Evolutionary conservation across 805 yeast genomes (phyloP), one percentile per base, ranked within the genome.

Genomic region (Cephaloascus fragrans): DNA sequence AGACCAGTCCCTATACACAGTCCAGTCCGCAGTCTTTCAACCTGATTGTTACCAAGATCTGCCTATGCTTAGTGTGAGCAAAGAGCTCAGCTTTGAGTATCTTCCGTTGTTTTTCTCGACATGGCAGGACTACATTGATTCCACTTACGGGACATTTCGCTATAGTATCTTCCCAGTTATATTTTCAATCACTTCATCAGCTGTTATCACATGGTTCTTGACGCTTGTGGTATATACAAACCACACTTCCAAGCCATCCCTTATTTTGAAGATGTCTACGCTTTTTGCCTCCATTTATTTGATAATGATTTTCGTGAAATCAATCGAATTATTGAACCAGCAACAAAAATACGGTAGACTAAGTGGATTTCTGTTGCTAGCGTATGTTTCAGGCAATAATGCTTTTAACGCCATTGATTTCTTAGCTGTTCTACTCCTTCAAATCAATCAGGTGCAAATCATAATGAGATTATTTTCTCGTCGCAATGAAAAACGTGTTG

Each of bases 391-490:
- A 38, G 41, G 50, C 3, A 64, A 69, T 35, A 47, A 61, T 2
- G 67, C 66, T 9, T 69, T 81, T 47, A 73, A 73, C 38, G 62
- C 73, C 3, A 58, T 82, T 12, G 85, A 79, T 50, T 64, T 81
- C 37, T 51, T 83, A 1, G 73, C 75, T 14, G 76, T 76, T 5
- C 51, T 79, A 10, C 47, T 81, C 4, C 62, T 81, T 19, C 82
- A 79, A 48, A 57, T 83, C 23, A 73, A 81, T 38, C 89, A 83
- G 53, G 85, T 82, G 1, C 85, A 80, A 49, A 77, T 83, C 26
- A 66, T 80, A 4, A 79, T 78, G 73, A 63, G 87, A 39, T 54
- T 82, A 20, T 83, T 83, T 47, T 72, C 75, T 39, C 64, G 94
- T 37, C 80, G 72, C 35, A 71, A 71, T 41, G 95, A 85, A 55